phyloP scores from a whole-genome alignment of 805 yeast species.

The Scheffersomyces amazonensis region DNA sequence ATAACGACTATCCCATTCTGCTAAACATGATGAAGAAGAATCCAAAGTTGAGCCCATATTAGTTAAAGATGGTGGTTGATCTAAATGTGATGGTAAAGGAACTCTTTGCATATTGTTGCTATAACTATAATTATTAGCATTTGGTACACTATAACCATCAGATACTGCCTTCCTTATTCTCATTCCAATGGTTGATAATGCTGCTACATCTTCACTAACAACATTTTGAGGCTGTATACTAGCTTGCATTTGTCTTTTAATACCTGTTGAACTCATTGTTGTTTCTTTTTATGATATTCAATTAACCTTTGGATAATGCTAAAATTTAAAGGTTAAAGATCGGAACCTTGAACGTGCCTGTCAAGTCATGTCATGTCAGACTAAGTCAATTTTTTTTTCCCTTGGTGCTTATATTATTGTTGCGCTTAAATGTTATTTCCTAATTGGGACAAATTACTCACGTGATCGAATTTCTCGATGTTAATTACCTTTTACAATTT shows the following conservation, averaged over 20 bases:
- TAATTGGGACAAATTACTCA: constrained; percentile 1
- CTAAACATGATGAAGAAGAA: constrained; percentile 34
- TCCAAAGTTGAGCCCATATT: constrained; percentile 43
- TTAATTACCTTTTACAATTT: background rate
- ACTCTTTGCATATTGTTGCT: constrained; percentile 20
- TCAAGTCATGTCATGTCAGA: too few relatives aligned
- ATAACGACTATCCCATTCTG: constrained; percentile 37
- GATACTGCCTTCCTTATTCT: constrained; percentile 65
- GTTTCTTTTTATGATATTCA: too few relatives aligned
- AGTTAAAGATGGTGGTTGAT: constrained; percentile 44
- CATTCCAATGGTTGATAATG: constrained; percentile 63
- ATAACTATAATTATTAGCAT: constrained; percentile 8
- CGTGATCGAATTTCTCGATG: background rate
- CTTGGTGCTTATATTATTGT: too few relatives aligned
- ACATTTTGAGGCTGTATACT: constrained; percentile 19
- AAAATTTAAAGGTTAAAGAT: too few relatives aligned
- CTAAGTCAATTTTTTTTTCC: too few relatives aligned
- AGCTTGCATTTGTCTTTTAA: constrained; percentile 34
- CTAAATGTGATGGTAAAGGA: constrained; percentile 40
- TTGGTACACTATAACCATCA: constrained; percentile 49
- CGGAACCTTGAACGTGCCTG: too few relatives aligned
- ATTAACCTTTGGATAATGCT: too few relatives aligned
- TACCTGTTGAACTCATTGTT: background rate
- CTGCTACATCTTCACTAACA: constrained; percentile 27
- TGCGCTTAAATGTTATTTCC: too few relatives aligned